Conservation (phyloP, 2,329 filamentous ascomycete genomes). For the Botrytis porri region DNA sequence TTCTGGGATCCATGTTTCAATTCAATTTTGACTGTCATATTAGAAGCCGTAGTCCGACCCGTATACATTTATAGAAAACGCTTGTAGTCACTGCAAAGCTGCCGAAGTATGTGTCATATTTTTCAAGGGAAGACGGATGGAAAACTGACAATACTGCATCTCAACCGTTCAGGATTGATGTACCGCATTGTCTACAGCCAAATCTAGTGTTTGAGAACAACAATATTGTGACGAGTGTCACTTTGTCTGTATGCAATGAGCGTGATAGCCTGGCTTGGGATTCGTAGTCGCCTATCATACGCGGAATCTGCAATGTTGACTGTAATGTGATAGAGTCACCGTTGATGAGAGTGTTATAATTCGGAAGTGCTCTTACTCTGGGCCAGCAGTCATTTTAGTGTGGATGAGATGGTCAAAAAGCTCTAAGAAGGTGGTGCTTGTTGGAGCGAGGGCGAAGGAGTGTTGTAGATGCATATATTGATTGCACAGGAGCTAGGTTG, state of each 20-base stretch:
- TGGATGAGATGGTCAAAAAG: too few species aligned
- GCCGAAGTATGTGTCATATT: neutral
- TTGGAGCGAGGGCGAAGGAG: too few species aligned
- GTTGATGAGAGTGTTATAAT: too few species aligned
- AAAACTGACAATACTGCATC: neutral
- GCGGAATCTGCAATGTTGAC: too few species aligned
- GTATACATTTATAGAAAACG: neutral
- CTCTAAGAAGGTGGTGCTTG: too few species aligned
- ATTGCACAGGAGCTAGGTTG: neutral
- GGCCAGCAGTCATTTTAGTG: too few species aligned
- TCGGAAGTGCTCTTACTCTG: too few species aligned
- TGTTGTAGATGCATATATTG: too few species aligned
- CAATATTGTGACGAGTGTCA: neutral
- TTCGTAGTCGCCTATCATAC: fast-evolving
- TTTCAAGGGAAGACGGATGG: neutral
- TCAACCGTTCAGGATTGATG: neutral
- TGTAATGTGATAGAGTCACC: too few species aligned
- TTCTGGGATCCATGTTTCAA: neutral
- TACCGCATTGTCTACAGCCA: neutral
- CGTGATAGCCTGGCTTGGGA: too few species aligned
- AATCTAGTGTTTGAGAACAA: neutral
- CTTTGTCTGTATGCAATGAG: neutral
- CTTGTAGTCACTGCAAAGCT: neutral
- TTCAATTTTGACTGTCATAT: fast-evolving
- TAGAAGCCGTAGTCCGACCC: neutral